Percentiles rank a stretch among this genome's conserved stretches.
These are phyloP conservation scores for Orychophragmus violaceus DNA, from an alignment of 345 rosid genomes.

Conservation along the genomic window DNA sequence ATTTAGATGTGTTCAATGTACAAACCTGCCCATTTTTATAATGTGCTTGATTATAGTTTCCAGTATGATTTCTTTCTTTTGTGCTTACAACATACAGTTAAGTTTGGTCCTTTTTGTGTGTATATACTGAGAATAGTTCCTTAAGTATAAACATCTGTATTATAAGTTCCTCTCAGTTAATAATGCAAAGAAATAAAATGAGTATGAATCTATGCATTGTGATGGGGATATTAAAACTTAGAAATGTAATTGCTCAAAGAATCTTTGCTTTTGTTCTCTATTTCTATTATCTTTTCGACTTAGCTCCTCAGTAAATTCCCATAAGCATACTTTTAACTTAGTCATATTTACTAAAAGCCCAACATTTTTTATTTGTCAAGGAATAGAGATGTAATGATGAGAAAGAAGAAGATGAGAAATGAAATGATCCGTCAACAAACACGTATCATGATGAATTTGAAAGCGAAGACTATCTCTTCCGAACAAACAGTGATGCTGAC, in stretches of 20 bases:
- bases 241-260: too few species aligned
- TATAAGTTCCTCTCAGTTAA: too few species aligned
- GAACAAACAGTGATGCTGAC: constrained; percentile 37
- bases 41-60: background rate
- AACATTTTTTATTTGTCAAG: constrained; percentile 22
- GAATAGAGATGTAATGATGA: constrained; percentile 40
- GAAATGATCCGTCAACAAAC: constrained; percentile 33
- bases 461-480: constrained; percentile 75
- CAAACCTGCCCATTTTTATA: constrained; percentile 1
- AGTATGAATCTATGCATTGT: too few species aligned
- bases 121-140: background rate
- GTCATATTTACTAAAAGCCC: background rate
- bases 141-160: too few species aligned
- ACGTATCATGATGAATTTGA: constrained; percentile 78
- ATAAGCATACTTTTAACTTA: background rate
- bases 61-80: constrained; percentile 14
- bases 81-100: constrained; percentile 7
- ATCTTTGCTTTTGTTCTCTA: too few species aligned
- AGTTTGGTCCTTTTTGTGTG: background rate
- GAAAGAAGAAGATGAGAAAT: constrained; percentile 27
- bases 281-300: too few species aligned
- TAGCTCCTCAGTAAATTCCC: too few species aligned
- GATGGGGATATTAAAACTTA: too few species aligned
- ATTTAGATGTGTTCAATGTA: background rate
- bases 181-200: too few species aligned